These are phyloP conservation scores for Metschnikowia amazonensis DNA, from an alignment of 805 yeast species.

Conservation along the genomic window DNA sequence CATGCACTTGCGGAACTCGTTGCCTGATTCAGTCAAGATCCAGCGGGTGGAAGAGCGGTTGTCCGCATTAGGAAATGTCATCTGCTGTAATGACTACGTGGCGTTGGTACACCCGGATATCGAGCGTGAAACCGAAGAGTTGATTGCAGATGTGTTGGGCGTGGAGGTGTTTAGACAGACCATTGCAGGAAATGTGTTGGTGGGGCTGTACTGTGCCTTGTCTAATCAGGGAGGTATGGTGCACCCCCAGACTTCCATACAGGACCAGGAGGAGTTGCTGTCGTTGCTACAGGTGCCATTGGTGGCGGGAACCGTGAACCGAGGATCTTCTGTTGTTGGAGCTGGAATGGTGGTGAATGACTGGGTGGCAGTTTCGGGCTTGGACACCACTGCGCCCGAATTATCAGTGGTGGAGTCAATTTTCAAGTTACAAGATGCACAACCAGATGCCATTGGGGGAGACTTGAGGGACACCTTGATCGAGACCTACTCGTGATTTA, in stretches of 20 bases:
- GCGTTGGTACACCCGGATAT: slow-evolving; percentile 99
- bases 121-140: slow-evolving; percentile 98
- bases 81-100: slow-evolving; percentile 97
- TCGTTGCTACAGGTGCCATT: slow-evolving; percentile 94
- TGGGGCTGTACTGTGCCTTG: slow-evolving; percentile 92
- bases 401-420: slow-evolving; percentile 94
- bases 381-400: slow-evolving; percentile 98
- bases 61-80: slow-evolving; percentile 95
- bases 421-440: slow-evolving; percentile 88
- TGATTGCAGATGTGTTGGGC: slow-evolving; percentile 95
- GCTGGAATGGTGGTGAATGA: slow-evolving; percentile 99
- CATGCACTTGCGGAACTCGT: slow-evolving; percentile 92
- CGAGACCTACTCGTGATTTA: slow-evolving; percentile 72
- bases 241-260: slow-evolving; percentile 95
- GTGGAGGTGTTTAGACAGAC: slow-evolving; percentile 99
- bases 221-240: slow-evolving; percentile 98
- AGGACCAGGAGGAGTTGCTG: slow-evolving; percentile 97
- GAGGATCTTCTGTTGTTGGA: slow-evolving; percentile 97
- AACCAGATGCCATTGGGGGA: slow-evolving; percentile 80
- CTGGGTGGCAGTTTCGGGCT: slow-evolving; percentile 95
- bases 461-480: slow-evolving; percentile 87
- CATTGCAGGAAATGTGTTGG: slow-evolving; percentile 95
- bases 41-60: slow-evolving; percentile 98
- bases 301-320: slow-evolving; percentile 97
- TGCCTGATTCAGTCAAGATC: slow-evolving; percentile 92